Conservation (phyloP, 768 basidiomycete species). For the Fomitopsis pulvina region DNA sequence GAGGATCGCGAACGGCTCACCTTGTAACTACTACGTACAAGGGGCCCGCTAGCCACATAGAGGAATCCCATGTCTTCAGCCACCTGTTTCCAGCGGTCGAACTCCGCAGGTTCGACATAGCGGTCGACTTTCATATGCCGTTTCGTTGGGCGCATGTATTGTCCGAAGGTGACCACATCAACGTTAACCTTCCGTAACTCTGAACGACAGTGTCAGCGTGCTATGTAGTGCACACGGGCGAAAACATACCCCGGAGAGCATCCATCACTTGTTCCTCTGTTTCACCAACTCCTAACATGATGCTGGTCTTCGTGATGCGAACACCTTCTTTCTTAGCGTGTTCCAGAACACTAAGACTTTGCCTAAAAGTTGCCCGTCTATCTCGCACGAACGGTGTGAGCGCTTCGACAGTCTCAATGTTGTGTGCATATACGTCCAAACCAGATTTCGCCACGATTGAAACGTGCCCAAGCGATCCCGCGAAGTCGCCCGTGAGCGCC, state of each 20-base stretch:
- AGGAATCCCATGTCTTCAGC: conserved; percentile 95
- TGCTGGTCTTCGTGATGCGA: conserved; percentile 91
- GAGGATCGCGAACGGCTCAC: conserved; percentile 33
- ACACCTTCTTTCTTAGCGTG: conserved; percentile 82
- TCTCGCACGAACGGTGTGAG: conserved; percentile 95
- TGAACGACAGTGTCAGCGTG: conserved; percentile 25
- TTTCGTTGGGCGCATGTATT: conserved; percentile 99
- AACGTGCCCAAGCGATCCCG: conserved; percentile 68
- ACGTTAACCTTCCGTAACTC: conserved; percentile 85
- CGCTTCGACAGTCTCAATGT: conserved; percentile 92
- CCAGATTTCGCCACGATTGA: conserved; percentile 85
- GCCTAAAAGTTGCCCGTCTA: conserved; percentile 85
- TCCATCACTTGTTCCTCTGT: conserved; percentile 73
- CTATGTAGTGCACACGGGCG: conserved; percentile 1
- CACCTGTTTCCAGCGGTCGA: conserved; percentile 82
- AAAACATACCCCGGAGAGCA: conserved; percentile 66
- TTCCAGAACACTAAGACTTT: conserved; percentile 74
- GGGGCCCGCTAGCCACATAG: conserved; percentile 94
- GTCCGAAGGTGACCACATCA: conserved; percentile 98
- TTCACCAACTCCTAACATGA: conserved; percentile 98
- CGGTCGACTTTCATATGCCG: conserved; percentile 98
- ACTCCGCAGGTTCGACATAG: conserved; percentile 92
- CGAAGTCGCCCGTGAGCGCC: conserved; percentile 93
- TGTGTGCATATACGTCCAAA: conserved; percentile 96
- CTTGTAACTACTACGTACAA: conserved; percentile 97